Evolutionary conservation across 345 rosid species (phyloP).

Genomic region (Odontarrhena argentea): DNA sequence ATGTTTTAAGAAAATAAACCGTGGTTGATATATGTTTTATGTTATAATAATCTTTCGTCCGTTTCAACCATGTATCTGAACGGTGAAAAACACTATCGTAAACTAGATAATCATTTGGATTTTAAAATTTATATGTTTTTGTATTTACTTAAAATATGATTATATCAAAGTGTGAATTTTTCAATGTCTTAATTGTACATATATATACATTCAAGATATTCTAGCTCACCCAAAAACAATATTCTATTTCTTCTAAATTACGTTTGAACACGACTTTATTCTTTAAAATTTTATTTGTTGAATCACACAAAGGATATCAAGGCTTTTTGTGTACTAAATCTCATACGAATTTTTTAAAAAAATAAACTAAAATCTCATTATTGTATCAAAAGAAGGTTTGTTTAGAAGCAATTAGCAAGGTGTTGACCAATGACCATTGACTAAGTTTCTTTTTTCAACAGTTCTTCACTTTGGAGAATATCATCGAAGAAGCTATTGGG

Average conservation of each 20-base stretch:
- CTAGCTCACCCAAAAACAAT: background rate
- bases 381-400: slow-evolving; percentile 5
- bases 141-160: no score
- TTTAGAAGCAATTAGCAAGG: slow-evolving; percentile 23
- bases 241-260: background rate
- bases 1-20: no score
- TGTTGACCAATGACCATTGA: slow-evolving; percentile 27
- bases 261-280: slow-evolving; percentile 33
- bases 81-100: no score
- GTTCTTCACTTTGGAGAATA: slow-evolving; percentile 7
- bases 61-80: no score
- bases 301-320: slow-evolving; percentile 25
- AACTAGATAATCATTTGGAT: no score
- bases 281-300: background rate
- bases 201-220: background rate
- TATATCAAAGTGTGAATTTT: no score
- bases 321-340: slow-evolving; percentile 4
- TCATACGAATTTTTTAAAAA: no score
- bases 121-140: no score
- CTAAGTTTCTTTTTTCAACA: slow-evolving; percentile 22
- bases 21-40: no score
- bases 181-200: no score
- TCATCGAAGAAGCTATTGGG: slow-evolving; percentile 13
- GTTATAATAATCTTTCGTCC: no score
- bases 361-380: background rate